A percentile compares a stretch with the other conserved stretches of the same genome.
Conservation (phyloP, 2,329 filamentous ascomycete genomes). For the Aureobasidium melanogenum region DNA sequence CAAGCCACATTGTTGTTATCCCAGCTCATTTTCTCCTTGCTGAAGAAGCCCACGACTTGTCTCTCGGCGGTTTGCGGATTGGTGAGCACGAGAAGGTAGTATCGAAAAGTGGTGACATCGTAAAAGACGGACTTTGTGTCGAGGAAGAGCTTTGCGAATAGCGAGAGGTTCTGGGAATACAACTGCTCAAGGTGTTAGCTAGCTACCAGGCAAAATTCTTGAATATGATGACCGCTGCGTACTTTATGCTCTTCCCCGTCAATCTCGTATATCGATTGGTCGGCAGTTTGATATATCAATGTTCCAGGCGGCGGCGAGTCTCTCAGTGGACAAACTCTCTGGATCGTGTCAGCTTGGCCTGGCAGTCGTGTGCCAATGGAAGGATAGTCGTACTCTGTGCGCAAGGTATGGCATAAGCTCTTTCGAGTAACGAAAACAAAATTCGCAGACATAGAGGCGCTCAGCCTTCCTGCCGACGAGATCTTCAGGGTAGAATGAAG, state of each 20-base stretch:
- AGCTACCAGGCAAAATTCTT: not conserved
- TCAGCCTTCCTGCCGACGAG: constrained; percentile 36
- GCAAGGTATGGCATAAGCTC: constrained; percentile 40
- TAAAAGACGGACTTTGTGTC: constrained; percentile 99
- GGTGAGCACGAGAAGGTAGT: constrained; percentile 80
- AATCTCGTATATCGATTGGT: constrained; percentile 84
- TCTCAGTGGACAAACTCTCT: constrained; percentile 37
- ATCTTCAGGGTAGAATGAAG: constrained; percentile 76
- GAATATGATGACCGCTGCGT: not conserved
- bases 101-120: constrained; percentile 88
- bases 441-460: constrained; percentile 75
- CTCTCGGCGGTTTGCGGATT: constrained; percentile 31
- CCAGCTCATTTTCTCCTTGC: constrained; percentile 98
- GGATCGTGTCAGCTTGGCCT: constrained; percentile 20
- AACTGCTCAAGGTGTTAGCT: constrained; percentile 35
- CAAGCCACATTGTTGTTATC: constrained; percentile 97
- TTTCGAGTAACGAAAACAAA: constrained; percentile 87
- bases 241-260: constrained; percentile 75
- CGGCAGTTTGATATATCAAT: constrained; percentile 68
- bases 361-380: not conserved
- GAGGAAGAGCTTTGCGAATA: constrained; percentile 95
- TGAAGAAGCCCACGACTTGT: constrained; percentile 90
- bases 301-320: constrained; percentile 51
- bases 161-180: constrained; percentile 88
- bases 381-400: constrained; percentile 11